These are phyloP conservation scores for Sugiyamaella pinicola DNA, from an alignment of 1,139 yeast genomes.

Conservation along the genomic window DNA sequence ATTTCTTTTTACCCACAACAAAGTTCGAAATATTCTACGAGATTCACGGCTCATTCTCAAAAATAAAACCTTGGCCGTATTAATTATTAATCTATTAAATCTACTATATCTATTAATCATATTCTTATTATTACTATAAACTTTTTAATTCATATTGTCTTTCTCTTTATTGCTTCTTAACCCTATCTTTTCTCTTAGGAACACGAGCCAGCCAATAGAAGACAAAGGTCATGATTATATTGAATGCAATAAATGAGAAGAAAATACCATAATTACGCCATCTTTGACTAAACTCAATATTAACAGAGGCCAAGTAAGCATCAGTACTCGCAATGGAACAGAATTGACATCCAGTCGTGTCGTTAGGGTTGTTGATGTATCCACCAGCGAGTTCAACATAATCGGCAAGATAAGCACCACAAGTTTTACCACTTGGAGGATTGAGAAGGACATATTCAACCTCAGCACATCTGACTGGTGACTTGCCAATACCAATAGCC, in stretches of 20 bases:
- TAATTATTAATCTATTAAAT: background rate
- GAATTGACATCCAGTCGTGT: conserved; percentile 58
- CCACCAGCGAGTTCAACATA: conserved; percentile 52
- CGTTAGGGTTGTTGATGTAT: conserved; percentile 55
- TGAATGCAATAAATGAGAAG: conserved; percentile 54
- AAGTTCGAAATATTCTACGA: background rate
- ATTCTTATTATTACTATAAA: background rate
- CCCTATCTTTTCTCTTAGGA: conserved; percentile 49
- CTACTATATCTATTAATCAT: background rate
- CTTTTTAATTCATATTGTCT: background rate
- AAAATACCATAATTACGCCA: conserved; percentile 66
- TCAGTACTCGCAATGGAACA: conserved; percentile 59
- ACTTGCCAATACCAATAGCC: conserved; percentile 54
- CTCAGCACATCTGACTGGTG: conserved; percentile 55
- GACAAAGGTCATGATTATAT: conserved; percentile 53
- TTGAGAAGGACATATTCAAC: conserved; percentile 55
- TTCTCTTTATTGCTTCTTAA: conserved; percentile 24
- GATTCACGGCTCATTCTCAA: background rate
- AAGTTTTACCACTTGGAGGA: conserved; percentile 64
- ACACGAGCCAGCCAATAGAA: conserved; percentile 81
- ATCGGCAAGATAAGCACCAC: conserved; percentile 53
- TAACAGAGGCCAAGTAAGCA: conserved; percentile 51
- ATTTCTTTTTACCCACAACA: too few relatives aligned
- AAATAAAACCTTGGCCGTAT: background rate
- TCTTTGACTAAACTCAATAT: conserved; percentile 50